Percentiles rank a stretch among this genome's conserved stretches.
Conservation (phyloP, 2,329 filamentous ascomycete genomes). For the Pestalotiopsis sp. region DNA sequence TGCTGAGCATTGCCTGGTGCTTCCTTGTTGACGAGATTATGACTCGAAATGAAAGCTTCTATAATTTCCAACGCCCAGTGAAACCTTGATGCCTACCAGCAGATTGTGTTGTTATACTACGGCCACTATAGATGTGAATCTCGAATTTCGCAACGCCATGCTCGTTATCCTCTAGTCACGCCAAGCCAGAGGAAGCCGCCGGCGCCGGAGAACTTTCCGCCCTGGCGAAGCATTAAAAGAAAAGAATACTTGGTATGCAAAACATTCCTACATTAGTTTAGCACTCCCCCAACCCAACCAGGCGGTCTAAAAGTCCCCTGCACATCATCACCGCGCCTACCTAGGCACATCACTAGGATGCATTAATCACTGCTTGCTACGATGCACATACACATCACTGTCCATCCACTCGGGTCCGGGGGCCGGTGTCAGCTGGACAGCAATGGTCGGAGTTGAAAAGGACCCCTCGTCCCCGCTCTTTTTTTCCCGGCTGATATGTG, state of each 20-base stretch:
- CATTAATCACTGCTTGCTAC: not conserved
- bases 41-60: too few species aligned
- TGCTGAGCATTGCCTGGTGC: too few species aligned
- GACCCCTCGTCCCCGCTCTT: not conserved
- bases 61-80: too few species aligned
- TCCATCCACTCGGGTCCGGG: not conserved
- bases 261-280: not conserved
- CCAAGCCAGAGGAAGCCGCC: not conserved
- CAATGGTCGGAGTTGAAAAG: not conserved
- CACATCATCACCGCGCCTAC: too few species aligned
- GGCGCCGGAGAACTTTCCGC: not conserved
- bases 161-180: not conserved
- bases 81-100: too few species aligned
- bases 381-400: not conserved
- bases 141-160: not conserved
- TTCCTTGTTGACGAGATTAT: too few species aligned
- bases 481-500: not conserved
- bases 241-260: not conserved
- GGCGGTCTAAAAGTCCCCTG: not conserved
- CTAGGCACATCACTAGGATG: not conserved
- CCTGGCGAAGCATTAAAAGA: not conserved
- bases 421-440: not conserved
- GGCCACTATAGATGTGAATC: too few species aligned
- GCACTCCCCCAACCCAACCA: not conserved
- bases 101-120: too few species aligned